Percentiles rank a stretch among this genome's conserved stretches.
phyloP scores from a whole-genome alignment of 148 eudicot species.

The Rhododendron henanense region DNA sequence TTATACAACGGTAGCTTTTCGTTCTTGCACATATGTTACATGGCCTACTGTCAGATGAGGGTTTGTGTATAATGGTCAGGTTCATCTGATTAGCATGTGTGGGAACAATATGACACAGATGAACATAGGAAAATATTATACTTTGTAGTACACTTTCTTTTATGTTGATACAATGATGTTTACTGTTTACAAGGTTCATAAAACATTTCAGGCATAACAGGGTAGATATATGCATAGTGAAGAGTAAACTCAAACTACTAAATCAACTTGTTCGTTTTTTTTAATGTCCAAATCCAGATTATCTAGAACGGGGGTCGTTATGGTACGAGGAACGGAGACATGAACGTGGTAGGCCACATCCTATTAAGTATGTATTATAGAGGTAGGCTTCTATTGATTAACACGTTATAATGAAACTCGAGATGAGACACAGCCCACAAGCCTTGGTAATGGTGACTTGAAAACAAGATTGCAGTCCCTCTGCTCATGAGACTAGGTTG shows the following conservation, averaged over 20 bases:
- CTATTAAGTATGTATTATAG: not conserved
- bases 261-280: not conserved
- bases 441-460: too few relatives aligned
- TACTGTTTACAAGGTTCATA: not conserved
- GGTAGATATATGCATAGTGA: not conserved
- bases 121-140: not conserved
- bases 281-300: not conserved
- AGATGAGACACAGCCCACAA: not conserved
- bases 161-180: not conserved
- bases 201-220: not conserved
- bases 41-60: not conserved
- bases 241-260: not conserved
- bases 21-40: not conserved
- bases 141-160: not conserved
- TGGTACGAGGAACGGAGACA: not conserved
- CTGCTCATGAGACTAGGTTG: too few relatives aligned
- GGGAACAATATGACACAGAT: not conserved
- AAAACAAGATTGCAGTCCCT: not conserved
- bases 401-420: not conserved
- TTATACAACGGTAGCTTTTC: not conserved
- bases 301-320: not conserved
- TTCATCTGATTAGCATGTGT: not conserved
- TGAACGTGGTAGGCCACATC: not conserved
- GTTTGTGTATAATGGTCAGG: not conserved
- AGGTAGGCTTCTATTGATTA: not conserved